Percentiles rank a stretch among this genome's conserved stretches.
phyloP scores from a whole-genome alignment of 1,139 yeast genomes.

The Kazachstania sp. region DNA sequence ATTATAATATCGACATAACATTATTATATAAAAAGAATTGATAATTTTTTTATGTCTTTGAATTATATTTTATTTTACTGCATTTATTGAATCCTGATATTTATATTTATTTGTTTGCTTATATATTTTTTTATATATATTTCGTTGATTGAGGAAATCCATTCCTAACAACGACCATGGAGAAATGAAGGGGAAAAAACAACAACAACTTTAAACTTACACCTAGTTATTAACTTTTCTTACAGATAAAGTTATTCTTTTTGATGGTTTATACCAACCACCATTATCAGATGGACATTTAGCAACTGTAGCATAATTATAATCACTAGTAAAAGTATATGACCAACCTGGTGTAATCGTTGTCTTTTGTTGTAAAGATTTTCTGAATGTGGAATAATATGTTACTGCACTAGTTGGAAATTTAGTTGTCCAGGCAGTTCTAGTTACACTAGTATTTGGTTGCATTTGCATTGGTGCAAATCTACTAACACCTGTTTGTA shows the following conservation, averaged over 20 bases:
- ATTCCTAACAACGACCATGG: not conserved
- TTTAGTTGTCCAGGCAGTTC: conserved; percentile 51
- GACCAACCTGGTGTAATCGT: conserved; percentile 82
- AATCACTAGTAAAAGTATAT: conserved; percentile 54
- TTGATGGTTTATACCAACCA: conserved; percentile 40
- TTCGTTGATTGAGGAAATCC: not conserved
- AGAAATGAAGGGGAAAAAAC: not conserved
- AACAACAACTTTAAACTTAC: too few species aligned
- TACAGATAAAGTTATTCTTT: conserved; percentile 33
- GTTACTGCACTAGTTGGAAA: conserved; percentile 63
- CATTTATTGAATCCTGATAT: too few species aligned
- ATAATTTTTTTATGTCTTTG: too few species aligned
- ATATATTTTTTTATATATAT: not conserved
- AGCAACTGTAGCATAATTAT: conserved; percentile 62
- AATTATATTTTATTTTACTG: too few species aligned
- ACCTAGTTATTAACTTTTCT: conserved; percentile 19
- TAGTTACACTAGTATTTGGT: conserved; percentile 65
- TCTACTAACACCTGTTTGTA: conserved; percentile 65
- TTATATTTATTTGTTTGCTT: too few species aligned
- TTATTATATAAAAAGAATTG: too few species aligned
- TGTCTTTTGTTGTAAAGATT: conserved; percentile 43
- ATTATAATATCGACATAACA: too few species aligned
- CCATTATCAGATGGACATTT: conserved; percentile 52
- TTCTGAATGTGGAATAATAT: conserved; percentile 38
- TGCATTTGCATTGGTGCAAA: conserved; percentile 90